These are phyloP conservation scores for Triangularia verruculosa DNA, from an alignment of 2,329 filamentous ascomycete species.

Conservation along the genomic window DNA sequence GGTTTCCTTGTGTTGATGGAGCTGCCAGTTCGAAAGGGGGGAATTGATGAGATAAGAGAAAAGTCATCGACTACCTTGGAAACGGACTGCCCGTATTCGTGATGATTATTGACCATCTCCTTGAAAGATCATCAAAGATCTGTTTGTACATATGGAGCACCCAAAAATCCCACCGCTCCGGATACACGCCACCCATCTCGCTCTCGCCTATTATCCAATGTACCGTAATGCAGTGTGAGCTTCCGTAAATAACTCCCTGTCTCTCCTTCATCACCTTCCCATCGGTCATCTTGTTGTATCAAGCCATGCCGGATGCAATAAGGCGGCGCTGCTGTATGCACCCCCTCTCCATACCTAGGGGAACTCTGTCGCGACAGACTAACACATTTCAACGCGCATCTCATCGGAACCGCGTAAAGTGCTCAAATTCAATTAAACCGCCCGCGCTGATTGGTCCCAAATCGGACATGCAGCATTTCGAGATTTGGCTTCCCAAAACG, in stretches of 20 bases:
- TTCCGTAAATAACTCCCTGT: neutral
- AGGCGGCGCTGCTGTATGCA: neutral
- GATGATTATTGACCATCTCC: too few species aligned
- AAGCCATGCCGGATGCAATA: neutral
- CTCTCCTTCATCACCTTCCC: too few species aligned
- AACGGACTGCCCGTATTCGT: neutral
- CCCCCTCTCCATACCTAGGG: neutral
- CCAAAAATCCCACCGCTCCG: too few species aligned
- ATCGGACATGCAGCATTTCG: neutral
- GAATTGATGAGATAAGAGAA: too few species aligned
- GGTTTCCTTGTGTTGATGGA: neutral
- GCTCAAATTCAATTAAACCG: neutral
- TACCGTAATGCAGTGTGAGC: neutral
- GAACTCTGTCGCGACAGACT: neutral
- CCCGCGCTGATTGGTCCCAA: neutral
- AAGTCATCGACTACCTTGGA: too few species aligned
- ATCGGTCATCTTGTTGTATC: neutral
- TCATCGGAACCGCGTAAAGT: neutral
- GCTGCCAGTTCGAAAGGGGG: too few species aligned
- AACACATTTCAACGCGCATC: neutral
- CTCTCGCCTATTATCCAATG: too few species aligned
- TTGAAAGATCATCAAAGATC: too few species aligned
- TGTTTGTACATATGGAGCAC: too few species aligned
- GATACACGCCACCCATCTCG: too few species aligned
- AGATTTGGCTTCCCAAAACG: neutral